These are phyloP conservation scores for Alternaria ventricosa DNA, from an alignment of 2,329 filamentous ascomycete species.

Conservation along the genomic window DNA sequence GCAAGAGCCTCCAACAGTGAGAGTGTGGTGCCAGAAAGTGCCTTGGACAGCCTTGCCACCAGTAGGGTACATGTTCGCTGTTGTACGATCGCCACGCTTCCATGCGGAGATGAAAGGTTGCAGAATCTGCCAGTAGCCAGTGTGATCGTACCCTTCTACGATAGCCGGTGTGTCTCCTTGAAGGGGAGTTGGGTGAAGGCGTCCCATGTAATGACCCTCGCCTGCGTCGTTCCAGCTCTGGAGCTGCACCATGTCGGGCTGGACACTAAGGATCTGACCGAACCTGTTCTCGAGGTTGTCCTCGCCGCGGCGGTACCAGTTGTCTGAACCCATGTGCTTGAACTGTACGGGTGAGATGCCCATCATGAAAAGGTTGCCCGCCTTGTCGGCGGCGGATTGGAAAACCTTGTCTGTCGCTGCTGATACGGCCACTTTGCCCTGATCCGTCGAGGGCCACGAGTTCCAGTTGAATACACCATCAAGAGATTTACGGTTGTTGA, in stretches of 20 bases:
- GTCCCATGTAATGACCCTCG: conserved; percentile 51
- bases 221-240: conserved; percentile 53
- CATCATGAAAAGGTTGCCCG: conserved; percentile 51
- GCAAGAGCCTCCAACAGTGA: conserved; percentile 38
- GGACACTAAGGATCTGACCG: conserved; percentile 36
- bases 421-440: conserved; percentile 34
- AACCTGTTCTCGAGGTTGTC: conserved; percentile 44
- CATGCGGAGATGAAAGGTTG: conserved; percentile 47
- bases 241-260: conserved; percentile 50
- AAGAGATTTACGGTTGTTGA: conserved; percentile 30
- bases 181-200: conserved; percentile 47
- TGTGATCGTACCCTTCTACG: conserved; percentile 44
- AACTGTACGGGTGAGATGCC: conserved; percentile 49
- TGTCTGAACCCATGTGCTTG: conserved; percentile 45
- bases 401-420: conserved; percentile 36
- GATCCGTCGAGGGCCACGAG: conserved; percentile 38
- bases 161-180: conserved; percentile 31
- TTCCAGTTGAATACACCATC: conserved; percentile 51
- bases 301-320: conserved; percentile 50
- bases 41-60: conserved; percentile 25
- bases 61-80: conserved; percentile 26
- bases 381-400: conserved; percentile 35
- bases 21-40: conserved; percentile 30
- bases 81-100: conserved; percentile 40
- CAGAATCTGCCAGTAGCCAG: conserved; percentile 45